Base-by-base conservation (phyloP, 2,329 filamentous ascomycete species). In the Metarhizium humberi region DNA sequence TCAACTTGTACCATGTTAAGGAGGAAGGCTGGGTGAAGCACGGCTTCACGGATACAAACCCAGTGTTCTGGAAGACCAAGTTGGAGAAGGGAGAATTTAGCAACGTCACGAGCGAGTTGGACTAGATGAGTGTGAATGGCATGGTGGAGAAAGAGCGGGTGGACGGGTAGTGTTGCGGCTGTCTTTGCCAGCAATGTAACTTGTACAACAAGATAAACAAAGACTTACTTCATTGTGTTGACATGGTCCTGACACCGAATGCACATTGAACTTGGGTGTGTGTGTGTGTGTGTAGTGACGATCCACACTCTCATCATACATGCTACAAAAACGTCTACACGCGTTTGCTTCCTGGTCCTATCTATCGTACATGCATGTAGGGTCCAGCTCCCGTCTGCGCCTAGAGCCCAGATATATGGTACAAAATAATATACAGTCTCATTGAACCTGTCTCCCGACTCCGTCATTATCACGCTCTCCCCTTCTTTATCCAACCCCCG, bases 61-160 rank as follows among this genome's bases (percentile, higher is more conserved):
- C 92, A 48, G 95, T 97, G 70, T 99, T 99, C 86, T 99, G 94
- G 94, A 88, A 95, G 80, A 96, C 92, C 51, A 99, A 99, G 85
- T 76, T 99, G 68, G 88, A 96, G 73, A 95, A 95, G 84, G 92
- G 92, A 73, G 94, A 99, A 78, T 99, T 99, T 74, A 92, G 87
- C 61, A 96, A 96, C 71, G 92, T 96, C 54, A 95, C 90, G 56
- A 89, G 87, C 65, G 77, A 85, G 66, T 71, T 95, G 69, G 80
- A 81, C 50, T 62, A 61, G 40, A 32, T 36, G 46, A 45, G 25
- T 18, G 38, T n/a, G 55, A 40, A 6, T 7, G 6, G 13, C 30
- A 20, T 18, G 20, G 14, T 36, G 16, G 42, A 20, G 34, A 4
- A 5, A 14, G 18, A 29, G 20, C 11, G 13, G 14, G 18, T 13